Percentiles rank a stretch among this genome's conserved stretches.
Evolutionary conservation across 805 yeast species (phyloP).

Genomic region (Starmerella sp.): DNA sequence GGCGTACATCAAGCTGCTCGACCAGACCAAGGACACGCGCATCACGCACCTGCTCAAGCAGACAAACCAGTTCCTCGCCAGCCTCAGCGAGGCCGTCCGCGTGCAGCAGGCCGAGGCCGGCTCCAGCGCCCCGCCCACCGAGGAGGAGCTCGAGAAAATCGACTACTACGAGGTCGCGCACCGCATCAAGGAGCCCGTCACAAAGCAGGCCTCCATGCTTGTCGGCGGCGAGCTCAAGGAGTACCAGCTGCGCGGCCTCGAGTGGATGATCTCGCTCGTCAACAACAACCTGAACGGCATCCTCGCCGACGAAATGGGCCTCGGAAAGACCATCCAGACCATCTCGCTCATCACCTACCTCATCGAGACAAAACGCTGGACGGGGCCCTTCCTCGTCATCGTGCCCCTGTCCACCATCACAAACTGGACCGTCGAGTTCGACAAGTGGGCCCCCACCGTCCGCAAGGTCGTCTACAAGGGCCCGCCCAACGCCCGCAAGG

Average conservation of each 20-base stretch:
- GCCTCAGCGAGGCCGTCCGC: slow-evolving; percentile 81
- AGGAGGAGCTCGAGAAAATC: slow-evolving; percentile 38
- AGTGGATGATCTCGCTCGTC: slow-evolving; percentile 95
- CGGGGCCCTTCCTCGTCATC: slow-evolving; percentile 83
- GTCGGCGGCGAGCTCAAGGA: slow-evolving; percentile 90
- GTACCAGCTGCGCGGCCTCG: slow-evolving; percentile 85
- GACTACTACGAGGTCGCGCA: slow-evolving; percentile 95
- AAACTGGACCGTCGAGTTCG: slow-evolving; percentile 92
- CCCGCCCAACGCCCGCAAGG: slow-evolving; percentile 74
- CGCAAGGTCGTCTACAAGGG: slow-evolving; percentile 84
- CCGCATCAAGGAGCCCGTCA: slow-evolving; percentile 66
- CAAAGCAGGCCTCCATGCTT: slow-evolving; percentile 67
- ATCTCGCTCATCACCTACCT: slow-evolving; percentile 77
- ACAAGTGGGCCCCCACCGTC: slow-evolving; percentile 90
- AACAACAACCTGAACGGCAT: slow-evolving; percentile 93
- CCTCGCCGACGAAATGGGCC: slow-evolving; percentile 96
- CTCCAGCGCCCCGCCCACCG: slow-evolving; percentile 13
- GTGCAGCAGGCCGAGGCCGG: slow-evolving; percentile 51
- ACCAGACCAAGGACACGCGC: slow-evolving; percentile 95
- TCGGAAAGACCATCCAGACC: slow-evolving; percentile 93
- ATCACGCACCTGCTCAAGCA: slow-evolving; percentile 87
- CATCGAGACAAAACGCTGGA: slow-evolving; percentile 59
- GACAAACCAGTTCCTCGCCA: slow-evolving; percentile 81
- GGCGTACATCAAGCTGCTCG: slow-evolving; percentile 86
- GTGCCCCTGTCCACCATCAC: slow-evolving; percentile 91